These are phyloP conservation scores for Discostella pseudostelligera DNA, from an alignment of 108 stramenopile species.

Conservation along the genomic window DNA sequence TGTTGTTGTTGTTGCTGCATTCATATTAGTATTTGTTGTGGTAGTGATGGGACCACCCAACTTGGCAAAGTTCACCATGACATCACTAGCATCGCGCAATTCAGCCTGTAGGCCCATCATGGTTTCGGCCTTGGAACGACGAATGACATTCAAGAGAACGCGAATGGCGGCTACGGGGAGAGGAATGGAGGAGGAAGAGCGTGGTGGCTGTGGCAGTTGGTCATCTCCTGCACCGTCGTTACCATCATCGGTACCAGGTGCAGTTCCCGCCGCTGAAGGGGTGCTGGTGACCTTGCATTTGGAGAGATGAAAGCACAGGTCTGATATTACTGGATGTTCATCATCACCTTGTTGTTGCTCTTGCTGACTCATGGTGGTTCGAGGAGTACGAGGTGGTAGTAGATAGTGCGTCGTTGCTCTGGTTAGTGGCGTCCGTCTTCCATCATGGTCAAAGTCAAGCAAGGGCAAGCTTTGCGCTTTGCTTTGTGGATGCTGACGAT, in stretches of 20 bases:
- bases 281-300: too few species aligned
- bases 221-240: background rate
- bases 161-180: slow-evolving; percentile 89
- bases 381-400: too few species aligned
- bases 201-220: background rate
- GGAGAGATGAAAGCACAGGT: slow-evolving; percentile 29
- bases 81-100: slow-evolving; percentile 60
- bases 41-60: slow-evolving; percentile 17
- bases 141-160: slow-evolving; percentile 79
- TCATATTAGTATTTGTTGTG: background rate
- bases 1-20: background rate
- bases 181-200: slow-evolving; percentile 49
- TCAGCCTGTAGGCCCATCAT: slow-evolving; percentile 91
- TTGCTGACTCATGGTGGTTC: slow-evolving; percentile 12
- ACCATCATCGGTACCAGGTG: background rate
- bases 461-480: too few species aligned
- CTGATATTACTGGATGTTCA: slow-evolving; percentile 40
- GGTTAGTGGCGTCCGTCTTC: too few species aligned
- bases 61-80: slow-evolving; percentile 62
- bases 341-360: background rate
- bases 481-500: too few species aligned
- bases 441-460: too few species aligned
- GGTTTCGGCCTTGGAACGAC: slow-evolving; percentile 71
- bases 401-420: too few species aligned
- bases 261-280: too few species aligned